These are phyloP conservation scores for Penicillium sp. DNA, from an alignment of 2,329 filamentous ascomycete species.

Conservation along the genomic window DNA sequence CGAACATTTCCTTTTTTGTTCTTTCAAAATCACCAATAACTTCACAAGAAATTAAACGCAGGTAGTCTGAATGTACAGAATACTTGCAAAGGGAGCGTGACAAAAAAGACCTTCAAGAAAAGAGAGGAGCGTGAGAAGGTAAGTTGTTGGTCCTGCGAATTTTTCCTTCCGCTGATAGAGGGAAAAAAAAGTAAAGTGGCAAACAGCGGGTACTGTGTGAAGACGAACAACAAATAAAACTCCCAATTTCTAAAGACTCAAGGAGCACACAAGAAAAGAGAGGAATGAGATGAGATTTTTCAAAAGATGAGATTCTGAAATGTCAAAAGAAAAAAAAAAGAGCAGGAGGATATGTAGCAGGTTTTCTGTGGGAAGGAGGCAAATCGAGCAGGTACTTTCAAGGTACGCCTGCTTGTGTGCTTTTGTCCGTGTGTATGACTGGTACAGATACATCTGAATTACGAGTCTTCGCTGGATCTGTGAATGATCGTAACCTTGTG, in stretches of 20 bases:
- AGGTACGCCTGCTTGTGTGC: constrained; percentile 7
- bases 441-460: no score
- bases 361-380: constrained; percentile 25
- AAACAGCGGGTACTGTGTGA: constrained; percentile 13
- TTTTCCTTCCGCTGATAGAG: constrained; percentile 17
- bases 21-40: constrained; percentile 8
- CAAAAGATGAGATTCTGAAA: constrained; percentile 22
- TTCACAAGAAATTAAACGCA: constrained; percentile 10
- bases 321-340: constrained; percentile 12
- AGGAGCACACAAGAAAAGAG: constrained; percentile 26
- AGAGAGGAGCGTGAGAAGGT: constrained; percentile 21
- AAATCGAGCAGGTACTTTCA: constrained; percentile 19
- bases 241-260: constrained; percentile 28
- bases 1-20: constrained; percentile 12
- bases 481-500: no score
- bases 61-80: constrained; percentile 5
- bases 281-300: constrained; percentile 22
- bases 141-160: constrained; percentile 11
- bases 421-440: constrained; percentile 6
- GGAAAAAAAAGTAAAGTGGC: constrained; percentile 22
- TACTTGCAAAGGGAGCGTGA: constrained; percentile 6
- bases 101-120: constrained; percentile 11
- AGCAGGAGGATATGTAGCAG: constrained; percentile 1
- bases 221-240: constrained; percentile 22
- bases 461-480: no score